Percentiles rank a stretch among this genome's conserved stretches.
Evolutionary conservation across 345 rosid genomes (phyloP).

Genomic region (Adansonia digitata): DNA sequence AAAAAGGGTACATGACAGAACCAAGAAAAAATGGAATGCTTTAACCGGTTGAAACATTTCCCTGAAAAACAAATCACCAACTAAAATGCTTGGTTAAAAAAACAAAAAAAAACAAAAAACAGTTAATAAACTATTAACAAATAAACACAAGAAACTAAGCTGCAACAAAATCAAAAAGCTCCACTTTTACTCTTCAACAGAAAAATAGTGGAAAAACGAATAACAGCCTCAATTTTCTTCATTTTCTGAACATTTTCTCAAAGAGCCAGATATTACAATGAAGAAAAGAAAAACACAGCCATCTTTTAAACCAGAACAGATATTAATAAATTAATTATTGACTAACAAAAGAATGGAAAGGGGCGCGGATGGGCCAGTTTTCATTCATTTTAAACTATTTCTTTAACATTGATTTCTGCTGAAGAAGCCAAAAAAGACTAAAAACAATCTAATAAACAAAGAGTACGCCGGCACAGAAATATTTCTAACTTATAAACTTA

Average conservation of each 20-base stretch:
- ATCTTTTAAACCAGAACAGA: neutral
- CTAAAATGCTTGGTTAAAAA: neutral
- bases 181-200: neutral
- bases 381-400: neutral
- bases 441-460: neutral
- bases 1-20: slow-evolving; percentile 52
- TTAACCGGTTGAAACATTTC: slow-evolving; percentile 31
- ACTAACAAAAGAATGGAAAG: neutral
- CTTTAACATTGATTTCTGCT: neutral
- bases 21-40: slow-evolving; percentile 38
- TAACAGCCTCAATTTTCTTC: neutral
- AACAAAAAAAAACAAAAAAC: neutral
- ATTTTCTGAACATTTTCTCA: neutral
- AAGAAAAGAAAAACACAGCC: neutral
- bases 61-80: slow-evolving; percentile 39
- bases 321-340: neutral
- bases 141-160: neutral
- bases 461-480: neutral
- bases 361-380: neutral
- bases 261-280: neutral
- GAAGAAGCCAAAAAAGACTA: neutral
- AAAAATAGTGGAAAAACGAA: neutral
- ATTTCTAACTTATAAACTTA: neutral
- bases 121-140: neutral
- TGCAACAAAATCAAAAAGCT: neutral